These are phyloP conservation scores for Boletellus emodensis DNA, from an alignment of 768 basidiomycete species.

Conservation along the genomic window DNA sequence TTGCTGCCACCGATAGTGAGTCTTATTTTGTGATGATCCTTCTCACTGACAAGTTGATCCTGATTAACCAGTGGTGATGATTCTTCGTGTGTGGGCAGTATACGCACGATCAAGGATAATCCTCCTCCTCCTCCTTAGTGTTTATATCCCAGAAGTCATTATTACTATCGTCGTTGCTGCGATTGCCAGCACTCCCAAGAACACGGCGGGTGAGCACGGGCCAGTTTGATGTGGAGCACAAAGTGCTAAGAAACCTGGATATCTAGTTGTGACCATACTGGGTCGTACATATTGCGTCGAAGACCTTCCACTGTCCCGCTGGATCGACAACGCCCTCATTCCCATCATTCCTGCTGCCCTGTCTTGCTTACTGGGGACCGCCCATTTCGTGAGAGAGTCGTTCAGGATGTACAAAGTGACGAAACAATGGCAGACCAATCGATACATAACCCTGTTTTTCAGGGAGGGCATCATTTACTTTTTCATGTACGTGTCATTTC, in stretches of 20 bases:
- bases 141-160: slow-evolving; percentile 1
- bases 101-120: slow-evolving; percentile 2
- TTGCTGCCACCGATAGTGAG: slow-evolving; percentile 6
- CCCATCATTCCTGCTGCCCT: not conserved
- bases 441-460: not conserved
- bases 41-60: not conserved
- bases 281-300: not conserved
- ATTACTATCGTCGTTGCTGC: not conserved
- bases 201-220: not conserved
- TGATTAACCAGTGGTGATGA: slow-evolving; percentile 4
- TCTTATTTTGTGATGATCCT: not conserved
- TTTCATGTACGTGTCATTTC: not conserved
- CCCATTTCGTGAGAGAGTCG: not conserved
- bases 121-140: slow-evolving; percentile 1
- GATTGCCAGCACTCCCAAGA: not conserved
- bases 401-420: not conserved
- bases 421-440: not conserved
- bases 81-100: slow-evolving; percentile 11
- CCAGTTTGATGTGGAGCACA: not conserved
- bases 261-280: not conserved
- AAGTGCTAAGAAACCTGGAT: not conserved
- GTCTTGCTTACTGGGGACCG: not conserved
- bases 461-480: not conserved
- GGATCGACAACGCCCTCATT: not conserved
- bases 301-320: not conserved